phyloP scores from a whole-genome alignment of 2,329 filamentous ascomycete species.

The Thelonectria olida region DNA sequence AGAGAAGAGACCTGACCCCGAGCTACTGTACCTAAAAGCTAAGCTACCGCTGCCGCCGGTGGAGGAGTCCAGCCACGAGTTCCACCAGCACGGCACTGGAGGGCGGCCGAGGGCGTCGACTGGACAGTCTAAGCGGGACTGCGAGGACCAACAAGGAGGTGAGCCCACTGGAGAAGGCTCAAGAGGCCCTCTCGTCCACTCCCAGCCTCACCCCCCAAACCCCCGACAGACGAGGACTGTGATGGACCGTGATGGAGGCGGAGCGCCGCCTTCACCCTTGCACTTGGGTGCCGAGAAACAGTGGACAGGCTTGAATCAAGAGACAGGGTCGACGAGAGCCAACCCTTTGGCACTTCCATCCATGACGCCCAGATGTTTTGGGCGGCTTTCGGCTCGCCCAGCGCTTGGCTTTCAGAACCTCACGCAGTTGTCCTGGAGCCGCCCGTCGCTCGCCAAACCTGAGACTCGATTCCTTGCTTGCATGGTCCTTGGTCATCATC shows the following conservation, averaged over 20 bases:
- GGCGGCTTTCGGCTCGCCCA: constrained; percentile 17
- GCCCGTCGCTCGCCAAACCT: neutral
- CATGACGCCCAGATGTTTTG: neutral
- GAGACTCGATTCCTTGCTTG: neutral
- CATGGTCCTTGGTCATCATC: neutral
- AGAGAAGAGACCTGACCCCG: neutral
- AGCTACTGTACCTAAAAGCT: too few relatives aligned
- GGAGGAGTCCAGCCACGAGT: neutral
- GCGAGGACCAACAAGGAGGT: neutral
- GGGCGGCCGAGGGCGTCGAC: neutral
- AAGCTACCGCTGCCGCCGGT: constrained; percentile 1
- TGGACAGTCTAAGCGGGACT: constrained; percentile 1
- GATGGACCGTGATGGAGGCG: neutral
- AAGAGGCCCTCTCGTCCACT: neutral
- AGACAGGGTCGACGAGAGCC: neutral
- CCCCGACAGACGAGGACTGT: neutral
- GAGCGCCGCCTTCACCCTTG: neutral
- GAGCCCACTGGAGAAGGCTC: neutral
- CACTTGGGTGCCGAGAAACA: too few relatives aligned
- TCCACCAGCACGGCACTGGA: constrained; percentile 16
- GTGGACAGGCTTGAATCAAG: neutral
- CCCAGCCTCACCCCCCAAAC: neutral
- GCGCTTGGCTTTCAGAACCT: neutral
- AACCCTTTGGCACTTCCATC: neutral
- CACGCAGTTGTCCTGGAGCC: neutral